These are phyloP conservation scores for Calycina marina DNA, from an alignment of 2,329 filamentous ascomycete genomes.

Conservation along the genomic window DNA sequence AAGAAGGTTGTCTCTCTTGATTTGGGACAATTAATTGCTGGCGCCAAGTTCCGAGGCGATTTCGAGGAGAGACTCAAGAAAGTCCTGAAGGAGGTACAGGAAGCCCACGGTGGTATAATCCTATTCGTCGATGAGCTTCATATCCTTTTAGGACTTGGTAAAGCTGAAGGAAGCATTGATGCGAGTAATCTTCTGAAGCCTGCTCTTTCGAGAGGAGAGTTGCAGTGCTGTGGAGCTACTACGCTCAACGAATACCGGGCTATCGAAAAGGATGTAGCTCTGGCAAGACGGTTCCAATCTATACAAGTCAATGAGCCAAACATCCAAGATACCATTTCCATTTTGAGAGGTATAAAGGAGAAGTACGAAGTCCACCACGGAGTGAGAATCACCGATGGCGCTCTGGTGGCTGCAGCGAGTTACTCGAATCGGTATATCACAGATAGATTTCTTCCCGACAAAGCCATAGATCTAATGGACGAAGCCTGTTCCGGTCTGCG, in stretches of 20 bases:
- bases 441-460: constrained; percentile 89
- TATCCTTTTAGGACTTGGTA: constrained; percentile 78
- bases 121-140: constrained; percentile 94
- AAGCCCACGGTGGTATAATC: constrained; percentile 79
- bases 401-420: constrained; percentile 79
- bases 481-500: constrained; percentile 85
- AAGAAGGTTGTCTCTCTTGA: constrained; percentile 82
- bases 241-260: constrained; percentile 82
- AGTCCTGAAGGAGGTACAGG: constrained; percentile 73
- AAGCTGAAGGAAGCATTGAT: constrained; percentile 92
- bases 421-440: constrained; percentile 95
- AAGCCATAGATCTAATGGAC: constrained; percentile 92
- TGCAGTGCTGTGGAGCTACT: constrained; percentile 68
- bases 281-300: constrained; percentile 86
- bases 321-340: constrained; percentile 87
- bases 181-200: constrained; percentile 92
- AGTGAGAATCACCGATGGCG: constrained; percentile 84
- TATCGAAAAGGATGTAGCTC: constrained; percentile 91
- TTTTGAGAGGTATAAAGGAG: constrained; percentile 91
- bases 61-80: constrained; percentile 91
- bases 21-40: constrained; percentile 83
- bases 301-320: constrained; percentile 86
- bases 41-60: constrained; percentile 88
- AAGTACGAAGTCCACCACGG: constrained; percentile 96
- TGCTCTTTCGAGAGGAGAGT: constrained; percentile 76